Conservation (phyloP, 192 early-diverging fungal genomes). For the Linnemannia exigua region DNA sequence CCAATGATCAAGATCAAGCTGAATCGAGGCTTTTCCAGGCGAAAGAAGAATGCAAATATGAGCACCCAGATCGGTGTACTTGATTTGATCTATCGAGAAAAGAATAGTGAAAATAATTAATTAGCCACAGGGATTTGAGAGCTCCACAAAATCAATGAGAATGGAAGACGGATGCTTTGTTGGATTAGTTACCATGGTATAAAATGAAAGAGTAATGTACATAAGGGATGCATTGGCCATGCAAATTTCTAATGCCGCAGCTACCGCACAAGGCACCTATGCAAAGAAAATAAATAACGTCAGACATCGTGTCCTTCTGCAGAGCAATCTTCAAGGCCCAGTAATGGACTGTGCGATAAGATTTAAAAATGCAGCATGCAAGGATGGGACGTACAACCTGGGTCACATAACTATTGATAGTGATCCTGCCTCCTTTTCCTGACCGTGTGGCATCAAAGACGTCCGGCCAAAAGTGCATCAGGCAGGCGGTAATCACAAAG, state of each 20-base stretch:
- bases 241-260: slow-evolving; percentile 88
- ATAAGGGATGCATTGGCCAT: slow-evolving; percentile 84
- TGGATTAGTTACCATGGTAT: slow-evolving; percentile 72
- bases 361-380: not conserved
- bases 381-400: slow-evolving; percentile 42
- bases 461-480: slow-evolving; percentile 62
- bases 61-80: slow-evolving; percentile 79
- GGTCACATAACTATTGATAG: slow-evolving; percentile 55
- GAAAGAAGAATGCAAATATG: slow-evolving; percentile 86
- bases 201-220: slow-evolving; percentile 88
- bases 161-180: not conserved
- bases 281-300: not conserved
- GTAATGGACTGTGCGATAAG: not conserved
- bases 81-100: slow-evolving; percentile 65
- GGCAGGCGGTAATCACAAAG: slow-evolving; percentile 70
- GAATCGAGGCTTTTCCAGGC: slow-evolving; percentile 77
- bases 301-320: not conserved
- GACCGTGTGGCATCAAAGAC: slow-evolving; percentile 47
- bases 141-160: not conserved
- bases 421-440: slow-evolving; percentile 51
- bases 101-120: not conserved
- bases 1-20: slow-evolving; percentile 74
- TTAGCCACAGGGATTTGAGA: not conserved
- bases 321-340: not conserved
- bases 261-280: slow-evolving; percentile 76